These are phyloP conservation scores for Sherardia arvensis DNA, from an alignment of 257 asterid genomes.

Conservation along the genomic window DNA sequence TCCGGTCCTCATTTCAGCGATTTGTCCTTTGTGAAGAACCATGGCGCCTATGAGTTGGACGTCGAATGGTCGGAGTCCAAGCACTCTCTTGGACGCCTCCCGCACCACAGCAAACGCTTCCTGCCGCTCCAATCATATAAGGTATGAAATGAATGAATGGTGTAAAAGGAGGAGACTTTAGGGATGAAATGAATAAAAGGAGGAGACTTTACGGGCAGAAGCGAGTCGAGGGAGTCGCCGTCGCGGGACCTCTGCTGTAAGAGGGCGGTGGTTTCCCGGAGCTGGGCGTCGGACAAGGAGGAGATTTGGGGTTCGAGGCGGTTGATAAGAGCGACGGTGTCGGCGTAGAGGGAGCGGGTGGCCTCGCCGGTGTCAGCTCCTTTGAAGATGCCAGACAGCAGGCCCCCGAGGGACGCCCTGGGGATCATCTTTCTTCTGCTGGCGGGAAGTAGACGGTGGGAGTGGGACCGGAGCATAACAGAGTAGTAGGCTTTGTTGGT, in stretches of 20 bases:
- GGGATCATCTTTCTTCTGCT: conserved; percentile 16
- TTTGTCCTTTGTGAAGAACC: conserved; percentile 98
- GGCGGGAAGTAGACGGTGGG: not conserved
- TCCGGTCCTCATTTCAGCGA: conserved; percentile 98
- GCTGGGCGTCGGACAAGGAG: conserved; percentile 61
- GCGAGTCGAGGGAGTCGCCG: conserved; percentile 71
- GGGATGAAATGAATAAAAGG: not conserved
- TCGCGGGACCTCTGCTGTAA: conserved; percentile 57
- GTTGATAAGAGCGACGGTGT: conserved; percentile 52
- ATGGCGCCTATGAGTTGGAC: conserved; percentile 94
- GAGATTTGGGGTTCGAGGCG: conserved; percentile 63
- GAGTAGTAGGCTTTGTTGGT: no score
- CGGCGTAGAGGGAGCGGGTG: conserved; percentile 54
- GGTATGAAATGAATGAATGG: not conserved
- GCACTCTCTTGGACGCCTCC: conserved; percentile 96
- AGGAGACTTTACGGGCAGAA: conserved; percentile 68
- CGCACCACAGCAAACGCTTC: conserved; percentile 92
- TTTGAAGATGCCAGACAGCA: conserved; percentile 79
- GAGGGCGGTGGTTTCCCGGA: conserved; percentile 62
- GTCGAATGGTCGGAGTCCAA: conserved; percentile 96
- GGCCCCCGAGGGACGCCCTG: conserved; percentile 69
- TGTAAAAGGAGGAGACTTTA: conserved; percentile 29
- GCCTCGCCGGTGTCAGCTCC: conserved; percentile 72
- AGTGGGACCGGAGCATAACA: no score
- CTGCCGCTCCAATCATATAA: no score